These are phyloP conservation scores for Leishmania tropica DNA, from an alignment of 208 protist genomes.

Conservation along the genomic window DNA sequence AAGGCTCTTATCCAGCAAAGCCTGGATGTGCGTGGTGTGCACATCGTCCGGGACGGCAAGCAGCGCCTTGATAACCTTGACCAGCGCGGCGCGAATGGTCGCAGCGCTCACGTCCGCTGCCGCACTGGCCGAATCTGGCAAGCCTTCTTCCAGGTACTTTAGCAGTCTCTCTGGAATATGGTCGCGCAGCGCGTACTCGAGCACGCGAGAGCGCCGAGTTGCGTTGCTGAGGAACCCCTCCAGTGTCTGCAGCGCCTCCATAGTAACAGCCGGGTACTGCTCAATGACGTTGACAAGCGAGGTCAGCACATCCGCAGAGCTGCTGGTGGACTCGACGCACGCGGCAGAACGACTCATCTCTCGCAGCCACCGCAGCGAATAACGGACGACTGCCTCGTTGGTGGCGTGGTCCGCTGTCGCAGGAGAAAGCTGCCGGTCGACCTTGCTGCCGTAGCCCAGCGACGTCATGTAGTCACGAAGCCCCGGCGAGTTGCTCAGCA, in stretches of 20 bases:
- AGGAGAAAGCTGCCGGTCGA: conserved; percentile 40
- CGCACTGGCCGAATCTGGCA: conserved; percentile 39
- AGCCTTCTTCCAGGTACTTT: conserved; percentile 51
- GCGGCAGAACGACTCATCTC: conserved; percentile 55
- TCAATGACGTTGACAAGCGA: conserved; percentile 45
- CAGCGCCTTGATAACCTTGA: conserved; percentile 89
- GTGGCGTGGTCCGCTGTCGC: neutral
- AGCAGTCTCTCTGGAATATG: conserved; percentile 66
- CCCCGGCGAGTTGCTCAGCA: conserved; percentile 49
- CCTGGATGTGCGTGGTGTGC: conserved; percentile 38
- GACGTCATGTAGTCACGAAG: conserved; percentile 68
- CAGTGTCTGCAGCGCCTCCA: conserved; percentile 60
- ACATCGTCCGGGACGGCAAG: conserved; percentile 44
- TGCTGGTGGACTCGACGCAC: conserved; percentile 64
- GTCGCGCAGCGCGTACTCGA: conserved; percentile 37
- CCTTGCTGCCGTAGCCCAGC: conserved; percentile 73
- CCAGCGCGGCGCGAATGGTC: conserved; percentile 77
- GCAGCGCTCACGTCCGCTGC: conserved; percentile 45
- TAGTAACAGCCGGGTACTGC: conserved; percentile 23
- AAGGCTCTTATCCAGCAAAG: conserved; percentile 51
- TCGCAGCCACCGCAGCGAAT: conserved; percentile 57
- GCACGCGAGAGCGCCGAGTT: conserved; percentile 31
- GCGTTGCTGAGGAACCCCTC: conserved; percentile 57
- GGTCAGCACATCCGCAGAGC: conserved; percentile 42
- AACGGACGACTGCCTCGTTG: conserved; percentile 10